Evolutionary conservation across 2,329 filamentous ascomycete species (phyloP), one percentile per base, ranked within the genome.

Genomic region (Venturia nashicola): DNA sequence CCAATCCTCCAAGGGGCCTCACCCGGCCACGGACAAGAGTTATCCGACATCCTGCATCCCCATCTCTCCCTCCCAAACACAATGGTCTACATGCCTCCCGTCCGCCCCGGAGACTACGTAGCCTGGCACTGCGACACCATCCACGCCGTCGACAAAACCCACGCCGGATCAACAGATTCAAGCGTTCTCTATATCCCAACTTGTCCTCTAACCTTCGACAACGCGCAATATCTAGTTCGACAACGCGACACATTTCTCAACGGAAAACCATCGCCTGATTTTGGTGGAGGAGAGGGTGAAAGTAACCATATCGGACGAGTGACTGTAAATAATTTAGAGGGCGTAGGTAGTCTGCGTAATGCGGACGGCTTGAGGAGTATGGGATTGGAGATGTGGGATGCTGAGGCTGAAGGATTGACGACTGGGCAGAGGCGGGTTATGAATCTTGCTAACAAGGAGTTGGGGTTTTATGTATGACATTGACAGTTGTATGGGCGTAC

Each of bases 151-250:
- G 92, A 97, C 76, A 86, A 84, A 68, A 79, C 86, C 0, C 92
- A 97, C 72, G 75, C 74, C 1, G 93, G 92, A 1, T 79, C 76
- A 1, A 74, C 78, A 0, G 92, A 97, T 73, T 91, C 89, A 0
- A 91, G 87, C 68, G 92, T 96, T 0, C 71, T 97, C 65, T 97
- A 97, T 70, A 96, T 97, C 64, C 91, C 92, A 0, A 86, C 90
- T 0, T 94, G 89, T 63, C 91, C 92, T 0, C 80, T 91, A 39
- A 96, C 91, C 0, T 83, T 87, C 62, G 76, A 79, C 46, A 96
- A 94, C 69, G 86, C 88, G 0, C 75, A 82, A 6, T 65, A 51
- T 39, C 64, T 62, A n/a, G 34, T 76, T 1, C 80, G 83, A 18
- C 91, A 96, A 76, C 82, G 88, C 23, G 79, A 84, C n/a, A 83